phyloP scores from a whole-genome alignment of 2,329 filamentous ascomycete species.

The Ascocoryne sarcoides region DNA sequence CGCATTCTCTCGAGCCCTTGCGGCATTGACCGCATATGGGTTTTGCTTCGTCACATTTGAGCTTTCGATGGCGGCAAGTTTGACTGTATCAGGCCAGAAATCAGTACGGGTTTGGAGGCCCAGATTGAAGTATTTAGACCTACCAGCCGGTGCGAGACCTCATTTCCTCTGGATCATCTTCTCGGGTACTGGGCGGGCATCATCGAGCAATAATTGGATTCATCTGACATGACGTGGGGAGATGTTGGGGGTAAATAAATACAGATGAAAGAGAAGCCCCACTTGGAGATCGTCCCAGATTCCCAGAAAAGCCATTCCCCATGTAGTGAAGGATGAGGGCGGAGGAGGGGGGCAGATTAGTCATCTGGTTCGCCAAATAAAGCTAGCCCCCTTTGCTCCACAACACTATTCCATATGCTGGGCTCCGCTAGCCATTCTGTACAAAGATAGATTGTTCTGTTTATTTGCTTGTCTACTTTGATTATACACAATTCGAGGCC shows the following conservation, averaged over 20 bases:
- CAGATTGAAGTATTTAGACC: background rate
- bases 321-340: no score
- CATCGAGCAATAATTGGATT: background rate
- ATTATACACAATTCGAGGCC: no score
- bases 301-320: no score
- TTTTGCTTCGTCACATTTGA: conserved; percentile 57
- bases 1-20: conserved; percentile 49
- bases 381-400: no score
- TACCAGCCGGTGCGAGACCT: conserved; percentile 32
- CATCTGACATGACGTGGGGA: background rate
- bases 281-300: no score
- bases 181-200: conserved; percentile 13
- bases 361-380: no score
- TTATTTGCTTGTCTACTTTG: no score
- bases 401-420: no score
- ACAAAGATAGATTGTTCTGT: no score
- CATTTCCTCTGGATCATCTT: conserved; percentile 24
- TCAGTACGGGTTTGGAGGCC: conserved; percentile 6
- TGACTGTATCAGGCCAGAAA: conserved; percentile 28
- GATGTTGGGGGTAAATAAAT: background rate
- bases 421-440: no score
- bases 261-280: no score
- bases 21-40: conserved; percentile 51
- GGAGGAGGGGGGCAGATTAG: no score
- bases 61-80: conserved; percentile 51